Base-by-base conservation (phyloP, 176 grass and related monocot species). In the Phyllostachys edulis region DNA sequence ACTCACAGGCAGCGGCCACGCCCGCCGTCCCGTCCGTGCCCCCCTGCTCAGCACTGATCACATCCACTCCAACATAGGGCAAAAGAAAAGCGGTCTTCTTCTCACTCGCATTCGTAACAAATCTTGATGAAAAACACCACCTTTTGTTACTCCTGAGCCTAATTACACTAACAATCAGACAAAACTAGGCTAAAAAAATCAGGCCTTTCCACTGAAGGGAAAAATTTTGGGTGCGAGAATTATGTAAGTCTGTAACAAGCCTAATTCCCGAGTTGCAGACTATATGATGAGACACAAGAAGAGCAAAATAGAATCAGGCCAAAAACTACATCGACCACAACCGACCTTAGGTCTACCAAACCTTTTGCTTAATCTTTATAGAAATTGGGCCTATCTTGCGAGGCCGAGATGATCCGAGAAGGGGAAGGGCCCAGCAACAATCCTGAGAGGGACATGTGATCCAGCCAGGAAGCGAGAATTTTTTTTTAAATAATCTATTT, bases 401-500 rank as follows among this genome's bases (percentile, higher is more conserved):
- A 24, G 38, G 15, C 50, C 24, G 34, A 24, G 63, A 32, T 75
- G 78, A 75, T 82, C 51, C 51, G 18, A 3, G 37, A 45, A 18
- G 39, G 52, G 32, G n/a, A 36, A 57, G 23, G 3, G 21, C 55
- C 9, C 3, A 23, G 55, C 21, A 59, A 59, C 8, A 59, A 23
- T 59, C 55, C 55, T 9, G 55, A 59, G 55, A 4, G n/a, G 8
- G 6, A 46, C 63, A 13, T 20, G 21, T 44, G 86, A 82, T 77
- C 63, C 79, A 9, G 71, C 64, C 72, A 46, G 71, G 79, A 69
- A 21, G 51, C 40, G 62, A 66, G n/a, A n/a, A n/a, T n/a, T n/a
- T n/a, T n/a, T n/a, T n/a, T n/a, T n/a, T n/a, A n/a, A n/a, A n/a
- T n/a, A n/a, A n/a, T n/a, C n/a, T n/a, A n/a, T n/a, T n/a, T n/a